These are phyloP conservation scores for Clavispora santaluciae DNA, from an alignment of 805 yeast species.

Conservation along the genomic window DNA sequence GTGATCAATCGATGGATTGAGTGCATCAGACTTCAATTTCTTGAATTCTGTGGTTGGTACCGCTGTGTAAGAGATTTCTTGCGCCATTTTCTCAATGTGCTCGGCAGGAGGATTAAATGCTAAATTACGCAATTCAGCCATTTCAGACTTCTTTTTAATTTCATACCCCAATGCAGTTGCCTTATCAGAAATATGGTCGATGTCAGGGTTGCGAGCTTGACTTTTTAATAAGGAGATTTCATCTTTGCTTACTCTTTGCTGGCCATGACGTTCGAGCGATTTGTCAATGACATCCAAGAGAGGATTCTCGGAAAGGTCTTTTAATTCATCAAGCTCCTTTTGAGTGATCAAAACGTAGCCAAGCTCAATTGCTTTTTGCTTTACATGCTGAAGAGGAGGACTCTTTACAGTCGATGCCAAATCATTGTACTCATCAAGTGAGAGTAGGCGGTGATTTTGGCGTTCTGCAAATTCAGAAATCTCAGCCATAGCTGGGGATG, in stretches of 20 bases:
- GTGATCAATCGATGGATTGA: conserved; percentile 12
- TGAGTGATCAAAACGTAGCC: conserved; percentile 13
- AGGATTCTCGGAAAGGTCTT: conserved; percentile 7
- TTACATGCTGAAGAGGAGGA: conserved; percentile 19
- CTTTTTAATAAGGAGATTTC: conserved; percentile 4
- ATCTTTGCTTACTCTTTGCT: conserved; percentile 4
- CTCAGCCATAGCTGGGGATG: conserved; percentile 14
- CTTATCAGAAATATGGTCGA: conserved; percentile 1
- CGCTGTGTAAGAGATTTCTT: not conserved
- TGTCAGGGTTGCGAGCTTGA: conserved; percentile 2
- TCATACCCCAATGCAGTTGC: conserved; percentile 2
- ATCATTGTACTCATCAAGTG: conserved; percentile 3
- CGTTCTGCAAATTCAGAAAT: conserved; percentile 5
- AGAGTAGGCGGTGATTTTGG: not conserved
- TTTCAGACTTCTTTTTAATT: not conserved
- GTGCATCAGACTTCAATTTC: conserved; percentile 2
- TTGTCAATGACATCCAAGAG: conserved; percentile 3
- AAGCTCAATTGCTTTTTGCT: conserved; percentile 7
- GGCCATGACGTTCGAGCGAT: not conserved
- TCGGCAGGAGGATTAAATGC: conserved; percentile 2
- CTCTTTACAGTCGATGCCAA: conserved; percentile 8
- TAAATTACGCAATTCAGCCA: not conserved
- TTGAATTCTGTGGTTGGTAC: conserved; percentile 5
- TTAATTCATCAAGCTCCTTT: conserved; percentile 8
- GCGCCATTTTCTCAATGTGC: not conserved